Evolutionary conservation across 1,284 basidiomycete genomes (phyloP).

Genomic region (Austroboletus sp.): DNA sequence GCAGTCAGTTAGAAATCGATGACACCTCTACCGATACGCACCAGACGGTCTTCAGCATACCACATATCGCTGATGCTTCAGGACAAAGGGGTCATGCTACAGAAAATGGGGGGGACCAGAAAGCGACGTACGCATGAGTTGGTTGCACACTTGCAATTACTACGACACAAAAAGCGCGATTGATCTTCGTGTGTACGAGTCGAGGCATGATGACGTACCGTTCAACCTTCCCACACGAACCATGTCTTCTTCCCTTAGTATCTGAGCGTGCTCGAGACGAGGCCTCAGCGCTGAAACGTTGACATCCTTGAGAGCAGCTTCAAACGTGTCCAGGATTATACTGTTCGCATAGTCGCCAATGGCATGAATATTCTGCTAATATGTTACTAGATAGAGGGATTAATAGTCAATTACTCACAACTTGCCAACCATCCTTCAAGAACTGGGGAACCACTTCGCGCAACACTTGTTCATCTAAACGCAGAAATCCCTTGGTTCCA

Average conservation of each 20-base stretch:
- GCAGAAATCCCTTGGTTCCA: constrained; percentile 69
- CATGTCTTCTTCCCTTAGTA: constrained; percentile 69
- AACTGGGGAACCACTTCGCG: constrained; percentile 61
- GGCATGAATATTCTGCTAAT: constrained; percentile 72
- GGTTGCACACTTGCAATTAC: constrained; percentile 81
- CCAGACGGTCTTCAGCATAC: constrained; percentile 77
- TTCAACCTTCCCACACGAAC: constrained; percentile 68
- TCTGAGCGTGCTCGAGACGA: constrained; percentile 86
- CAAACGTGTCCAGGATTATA: constrained; percentile 77
- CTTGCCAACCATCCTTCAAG: constrained; percentile 72
- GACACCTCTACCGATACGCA: constrained; percentile 30
- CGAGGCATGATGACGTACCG: constrained; percentile 38
- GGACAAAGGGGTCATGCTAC: not conserved
- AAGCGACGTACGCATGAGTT: constrained; percentile 67
- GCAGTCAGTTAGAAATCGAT: no score
- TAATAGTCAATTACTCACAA: constrained; percentile 45
- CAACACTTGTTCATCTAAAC: constrained; percentile 59
- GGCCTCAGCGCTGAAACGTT: constrained; percentile 64
- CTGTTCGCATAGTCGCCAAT: constrained; percentile 89
- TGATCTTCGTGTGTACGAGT: not conserved
- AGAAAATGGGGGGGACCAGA: not conserved
- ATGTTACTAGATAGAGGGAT: not conserved
- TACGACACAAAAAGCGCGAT: constrained; percentile 22
- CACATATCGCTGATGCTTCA: constrained; percentile 79
- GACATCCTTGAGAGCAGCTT: constrained; percentile 52